Conservation (phyloP, 495 filamentous ascomycete species). For the Aspergillus homomorphus region DNA sequence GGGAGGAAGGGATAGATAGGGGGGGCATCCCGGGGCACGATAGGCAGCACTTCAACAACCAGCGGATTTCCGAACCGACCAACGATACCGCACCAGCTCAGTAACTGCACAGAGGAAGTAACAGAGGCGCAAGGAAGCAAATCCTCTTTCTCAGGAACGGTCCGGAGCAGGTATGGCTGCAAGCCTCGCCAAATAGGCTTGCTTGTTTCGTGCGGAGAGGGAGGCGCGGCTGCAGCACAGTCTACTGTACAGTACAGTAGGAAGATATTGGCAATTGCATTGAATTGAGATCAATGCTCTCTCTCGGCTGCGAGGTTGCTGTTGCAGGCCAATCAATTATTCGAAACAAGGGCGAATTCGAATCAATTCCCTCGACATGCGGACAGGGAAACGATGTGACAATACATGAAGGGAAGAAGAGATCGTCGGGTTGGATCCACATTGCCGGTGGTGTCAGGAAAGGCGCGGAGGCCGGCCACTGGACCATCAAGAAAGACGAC, state of each 20-base stretch:
- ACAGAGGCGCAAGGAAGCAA: slow-evolving; percentile 29
- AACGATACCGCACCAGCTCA: slow-evolving; percentile 1
- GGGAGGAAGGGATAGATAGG: neutral
- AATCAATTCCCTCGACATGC: slow-evolving; percentile 3
- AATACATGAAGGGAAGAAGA: slow-evolving; percentile 7
- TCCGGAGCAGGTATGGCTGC: slow-evolving; percentile 10
- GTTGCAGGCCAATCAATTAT: slow-evolving; percentile 12
- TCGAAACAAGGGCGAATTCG: neutral
- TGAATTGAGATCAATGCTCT: neutral
- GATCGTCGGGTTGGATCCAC: slow-evolving; percentile 16
- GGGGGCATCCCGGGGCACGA: no score
- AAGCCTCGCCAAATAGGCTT: slow-evolving; percentile 10
- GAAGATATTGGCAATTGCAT: neutral
- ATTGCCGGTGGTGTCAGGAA: slow-evolving; percentile 12
- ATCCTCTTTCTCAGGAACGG: slow-evolving; percentile 21
- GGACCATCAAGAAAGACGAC: neutral
- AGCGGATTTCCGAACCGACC: neutral
- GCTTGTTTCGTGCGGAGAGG: slow-evolving; percentile 1
- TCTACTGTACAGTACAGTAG: neutral
- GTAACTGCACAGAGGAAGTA: neutral
- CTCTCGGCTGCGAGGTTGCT: slow-evolving; percentile 1
- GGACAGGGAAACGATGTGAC: slow-evolving; percentile 8
- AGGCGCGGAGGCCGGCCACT: slow-evolving; percentile 2
- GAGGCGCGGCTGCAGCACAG: neutral
- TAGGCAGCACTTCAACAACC: no score